Evolutionary conservation across 768 basidiomycete genomes (phyloP), one percentile per base, ranked within the genome.

Genomic region (Exidia glandulosa): DNA sequence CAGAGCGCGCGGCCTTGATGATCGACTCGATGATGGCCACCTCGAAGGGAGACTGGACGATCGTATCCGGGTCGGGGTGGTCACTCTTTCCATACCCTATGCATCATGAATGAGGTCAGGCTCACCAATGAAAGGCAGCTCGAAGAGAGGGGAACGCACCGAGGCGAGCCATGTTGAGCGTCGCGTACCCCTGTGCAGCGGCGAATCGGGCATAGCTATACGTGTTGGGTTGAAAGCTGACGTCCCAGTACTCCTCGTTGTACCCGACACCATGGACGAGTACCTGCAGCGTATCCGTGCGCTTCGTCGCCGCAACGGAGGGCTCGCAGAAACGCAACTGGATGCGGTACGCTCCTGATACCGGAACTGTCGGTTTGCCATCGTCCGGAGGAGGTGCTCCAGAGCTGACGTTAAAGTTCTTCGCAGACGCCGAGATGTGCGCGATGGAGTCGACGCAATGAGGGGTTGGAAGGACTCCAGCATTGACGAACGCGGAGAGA

Each of bases 101-200:
- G 41, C 36, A 45, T 14, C 7, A 23, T 45, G 19, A 45, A 16
- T 36, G 7, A 19, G 16, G 41, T 45, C 16, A 19, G 41, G 23
- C 16, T 9, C n/a, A n/a, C n/a, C 1, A 19, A 19, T 6, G 41
- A 10, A 19, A 45, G 16, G 41, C 10, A 45, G 41, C 23, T 14
- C 2, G 41, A 45, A 19, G 36, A 6, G 16, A 25, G 19, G 12
- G 5, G 19, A 14, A 23, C 41, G 65, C 62, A 9, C 65, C 65
- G 41, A 66, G 61, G 31, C 63, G 58, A 30, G 64, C 65, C 47
- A 62, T 64, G 23, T 61, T 61, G 63, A 66, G 64, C 9, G 63
- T 66, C 16, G 65, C 58, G 31, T 57, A 58, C 3, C 65, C 65
- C 1, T 63, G 61, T 5, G 52, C 63, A 19, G 63, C 63, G 1